Evolutionary conservation across 306 rosid species (phyloP).

Genomic region (Prunus fruticosa): DNA sequence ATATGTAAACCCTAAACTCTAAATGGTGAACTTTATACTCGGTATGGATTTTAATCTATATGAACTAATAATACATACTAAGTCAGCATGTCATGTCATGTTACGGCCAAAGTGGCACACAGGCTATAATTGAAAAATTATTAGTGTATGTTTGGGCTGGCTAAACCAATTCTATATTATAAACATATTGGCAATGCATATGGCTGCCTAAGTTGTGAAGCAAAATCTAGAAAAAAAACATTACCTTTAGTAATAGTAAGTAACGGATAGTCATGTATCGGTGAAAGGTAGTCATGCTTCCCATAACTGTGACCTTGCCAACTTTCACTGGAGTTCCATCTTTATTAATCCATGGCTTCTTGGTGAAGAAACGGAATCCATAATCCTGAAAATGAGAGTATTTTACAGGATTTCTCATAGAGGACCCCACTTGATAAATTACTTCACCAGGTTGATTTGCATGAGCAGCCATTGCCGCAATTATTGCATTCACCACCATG

Average conservation of each 20-base stretch:
- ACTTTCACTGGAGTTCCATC: constrained; percentile 67
- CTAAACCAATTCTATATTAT: too few species aligned
- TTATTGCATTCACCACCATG: constrained; percentile 73
- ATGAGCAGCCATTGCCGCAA: constrained; percentile 57
- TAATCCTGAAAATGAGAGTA: constrained; percentile 40
- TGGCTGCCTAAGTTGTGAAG: too few species aligned
- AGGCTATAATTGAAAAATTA: neutral
- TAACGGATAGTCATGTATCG: constrained; percentile 73
- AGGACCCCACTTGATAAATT: constrained; percentile 78
- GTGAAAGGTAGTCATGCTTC: constrained; percentile 58
- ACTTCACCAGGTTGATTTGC: constrained; percentile 34
- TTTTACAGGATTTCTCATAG: constrained; percentile 40
- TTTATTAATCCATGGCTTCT: constrained; percentile 65
- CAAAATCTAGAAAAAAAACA: neutral
- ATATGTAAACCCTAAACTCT: neutral
- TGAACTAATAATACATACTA: neutral
- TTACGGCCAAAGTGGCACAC: neutral
- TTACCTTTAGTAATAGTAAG: constrained; percentile 54
- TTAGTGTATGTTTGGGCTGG: neutral
- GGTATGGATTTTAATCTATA: neutral
- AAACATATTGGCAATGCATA: too few species aligned
- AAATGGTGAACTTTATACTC: neutral
- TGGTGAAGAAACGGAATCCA: constrained; percentile 43
- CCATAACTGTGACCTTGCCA: constrained; percentile 34
- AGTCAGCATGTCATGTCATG: neutral